Evolutionary conservation across 2,329 filamentous ascomycete species (phyloP).

Genomic region (Drechslera avenae): DNA sequence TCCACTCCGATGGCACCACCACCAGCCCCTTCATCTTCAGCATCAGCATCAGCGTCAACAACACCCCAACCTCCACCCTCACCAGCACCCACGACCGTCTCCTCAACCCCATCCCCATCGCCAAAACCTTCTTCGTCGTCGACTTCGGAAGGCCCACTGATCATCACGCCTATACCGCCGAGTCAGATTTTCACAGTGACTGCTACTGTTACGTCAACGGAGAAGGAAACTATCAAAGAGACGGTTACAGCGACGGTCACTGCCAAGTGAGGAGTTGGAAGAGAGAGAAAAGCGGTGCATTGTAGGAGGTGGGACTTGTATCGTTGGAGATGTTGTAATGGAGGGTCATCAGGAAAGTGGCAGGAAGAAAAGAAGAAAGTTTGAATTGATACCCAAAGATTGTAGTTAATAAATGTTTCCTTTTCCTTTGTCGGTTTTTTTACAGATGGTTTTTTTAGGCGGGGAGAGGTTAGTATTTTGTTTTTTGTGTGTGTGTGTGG

Average conservation of each 20-base stretch:
- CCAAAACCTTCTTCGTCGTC: slow-evolving; percentile 10
- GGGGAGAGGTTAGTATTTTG: too few relatives aligned
- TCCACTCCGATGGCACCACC: neutral
- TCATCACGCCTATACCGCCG: slow-evolving; percentile 41
- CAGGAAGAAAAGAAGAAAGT: neutral
- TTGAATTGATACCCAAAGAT: slow-evolving; percentile 9
- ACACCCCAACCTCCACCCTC: neutral
- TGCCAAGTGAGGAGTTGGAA: slow-evolving; percentile 16
- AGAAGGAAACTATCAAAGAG: slow-evolving; percentile 38
- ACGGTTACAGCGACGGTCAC: slow-evolving; percentile 33
- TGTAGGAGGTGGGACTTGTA: neutral
- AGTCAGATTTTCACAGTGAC: slow-evolving; percentile 44
- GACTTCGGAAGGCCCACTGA: slow-evolving; percentile 34
- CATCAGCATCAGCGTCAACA: neutral
- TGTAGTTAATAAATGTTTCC: too few relatives aligned
- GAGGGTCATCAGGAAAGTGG: too few relatives aligned
- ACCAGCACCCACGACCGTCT: slow-evolving; percentile 1
- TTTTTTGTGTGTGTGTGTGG: too few relatives aligned
- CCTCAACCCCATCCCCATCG: slow-evolving; percentile 4
- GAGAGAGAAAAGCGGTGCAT: neutral
- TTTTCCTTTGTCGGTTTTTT: too few relatives aligned
- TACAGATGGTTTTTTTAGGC: too few relatives aligned
- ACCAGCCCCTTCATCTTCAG: neutral
- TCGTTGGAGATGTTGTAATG: too few relatives aligned
- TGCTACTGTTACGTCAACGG: slow-evolving; percentile 37